Conservation (phyloP, 495 filamentous ascomycete species). For the Lasiosphaeria hispida region DNA sequence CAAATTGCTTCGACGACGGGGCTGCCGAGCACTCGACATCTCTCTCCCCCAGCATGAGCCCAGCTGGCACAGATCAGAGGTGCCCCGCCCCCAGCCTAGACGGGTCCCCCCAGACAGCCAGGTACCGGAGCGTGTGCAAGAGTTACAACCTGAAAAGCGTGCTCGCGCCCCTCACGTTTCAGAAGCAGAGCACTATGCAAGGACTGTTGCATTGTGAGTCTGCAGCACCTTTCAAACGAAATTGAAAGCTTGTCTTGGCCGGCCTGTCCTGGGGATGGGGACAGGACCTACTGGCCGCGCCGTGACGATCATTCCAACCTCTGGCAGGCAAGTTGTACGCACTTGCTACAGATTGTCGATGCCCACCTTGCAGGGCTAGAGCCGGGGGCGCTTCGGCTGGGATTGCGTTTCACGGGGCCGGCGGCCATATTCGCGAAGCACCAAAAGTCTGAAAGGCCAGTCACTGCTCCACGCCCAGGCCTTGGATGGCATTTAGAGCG, state of each 20-base stretch:
- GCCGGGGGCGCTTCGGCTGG: not conserved
- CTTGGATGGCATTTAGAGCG: slow-evolving; percentile 1
- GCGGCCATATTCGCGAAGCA: slow-evolving; percentile 2
- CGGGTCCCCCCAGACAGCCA: too few relatives aligned
- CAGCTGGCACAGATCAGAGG: too few relatives aligned
- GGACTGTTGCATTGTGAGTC: not conserved
- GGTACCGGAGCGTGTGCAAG: too few relatives aligned
- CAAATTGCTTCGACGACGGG: too few relatives aligned
- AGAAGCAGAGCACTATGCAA: too few relatives aligned
- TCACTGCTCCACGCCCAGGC: not conserved
- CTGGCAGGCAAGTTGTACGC: not conserved
- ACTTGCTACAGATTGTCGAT: too few relatives aligned
- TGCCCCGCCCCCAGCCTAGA: too few relatives aligned
- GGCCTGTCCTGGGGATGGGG: not conserved
- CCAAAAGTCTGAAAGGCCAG: not conserved
- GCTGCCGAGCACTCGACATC: too few relatives aligned
- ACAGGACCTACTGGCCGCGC: not conserved
- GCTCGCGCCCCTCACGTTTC: too few relatives aligned
- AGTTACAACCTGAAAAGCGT: too few relatives aligned
- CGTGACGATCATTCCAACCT: slow-evolving; percentile 6
- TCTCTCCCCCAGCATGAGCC: too few relatives aligned
- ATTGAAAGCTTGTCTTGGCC: not conserved
- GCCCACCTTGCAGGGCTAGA: too few relatives aligned
- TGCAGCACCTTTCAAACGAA: not conserved
- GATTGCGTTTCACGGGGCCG: not conserved